Evolutionary conservation across 495 filamentous ascomycete genomes (phyloP).

Genomic region (Rusavskia elegans): DNA sequence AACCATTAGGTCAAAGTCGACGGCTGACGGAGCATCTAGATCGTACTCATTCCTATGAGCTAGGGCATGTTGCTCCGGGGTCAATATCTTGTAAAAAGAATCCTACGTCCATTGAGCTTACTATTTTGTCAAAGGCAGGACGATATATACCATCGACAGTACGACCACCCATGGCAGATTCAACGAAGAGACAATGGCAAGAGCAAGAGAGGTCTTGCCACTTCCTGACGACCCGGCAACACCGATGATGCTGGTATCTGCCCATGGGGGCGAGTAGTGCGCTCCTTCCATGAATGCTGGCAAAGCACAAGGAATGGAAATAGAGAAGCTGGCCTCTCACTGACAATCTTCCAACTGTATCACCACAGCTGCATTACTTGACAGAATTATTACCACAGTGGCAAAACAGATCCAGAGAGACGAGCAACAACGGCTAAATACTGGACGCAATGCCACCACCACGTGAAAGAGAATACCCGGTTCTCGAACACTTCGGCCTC

Average conservation of each 20-base stretch:
- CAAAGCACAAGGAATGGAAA: no score
- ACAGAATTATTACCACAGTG: not conserved
- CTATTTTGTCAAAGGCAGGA: no score
- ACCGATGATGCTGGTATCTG: constrained; percentile 83
- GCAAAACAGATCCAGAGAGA: not conserved
- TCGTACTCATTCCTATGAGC: constrained; percentile 89
- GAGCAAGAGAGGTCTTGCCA: constrained; percentile 89
- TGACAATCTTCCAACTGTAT: no score
- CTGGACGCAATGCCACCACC: no score
- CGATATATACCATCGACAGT: constrained; percentile 62
- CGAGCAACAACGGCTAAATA: no score
- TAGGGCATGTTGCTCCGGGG: constrained; percentile 49
- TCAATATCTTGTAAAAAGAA: constrained; percentile 85
- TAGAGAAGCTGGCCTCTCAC: no score
- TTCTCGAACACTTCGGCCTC: no score
- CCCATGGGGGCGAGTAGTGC: constrained; percentile 89
- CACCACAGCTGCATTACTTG: not conserved
- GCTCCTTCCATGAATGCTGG: constrained; percentile 22
- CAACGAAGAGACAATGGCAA: constrained; percentile 75
- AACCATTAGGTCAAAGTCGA: constrained; percentile 85
- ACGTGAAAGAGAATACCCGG: no score
- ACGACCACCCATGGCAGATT: constrained; percentile 97
- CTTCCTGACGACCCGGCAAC: constrained; percentile 92
- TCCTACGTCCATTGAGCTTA: constrained; percentile 39
- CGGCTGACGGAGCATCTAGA: constrained; percentile 85